Evolutionary conservation across 768 basidiomycete genomes (phyloP), one percentile per base, ranked within the genome.

Genomic region (Boletellus ananiceps): DNA sequence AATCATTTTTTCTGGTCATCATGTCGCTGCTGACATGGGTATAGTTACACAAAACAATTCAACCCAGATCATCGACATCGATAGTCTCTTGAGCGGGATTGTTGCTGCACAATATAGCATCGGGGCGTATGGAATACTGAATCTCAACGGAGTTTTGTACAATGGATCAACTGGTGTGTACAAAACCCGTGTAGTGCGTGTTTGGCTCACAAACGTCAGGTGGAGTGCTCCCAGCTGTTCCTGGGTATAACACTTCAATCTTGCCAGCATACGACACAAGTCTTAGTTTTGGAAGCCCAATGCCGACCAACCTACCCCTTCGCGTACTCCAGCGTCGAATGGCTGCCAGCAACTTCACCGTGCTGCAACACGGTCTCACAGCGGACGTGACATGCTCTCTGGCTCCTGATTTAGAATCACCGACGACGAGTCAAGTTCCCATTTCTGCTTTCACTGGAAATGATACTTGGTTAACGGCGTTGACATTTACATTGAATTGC

Each of bases 51-150:
- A 25, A 15, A 40, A 35, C 11, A 39, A 44, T 29, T 42, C 52
- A 5, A 21, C 52, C 11, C 40, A 54, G 16, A 36, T 54, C 9
- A 46, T 50, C n/a, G 52, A 48, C 27, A 32, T 44, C 3, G 49
- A 40, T 16, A 42, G 46, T 18, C 25, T 50, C 16, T 19, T 50
- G 11, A 56, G 55, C 37, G 47, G 55, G 7, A 45, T 57, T 29
- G n/a, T 45, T 35, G 32, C 52, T 4, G 49, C 55, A 13, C 48
- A 44, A 31, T 35, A 14, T 25, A 29, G 21, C 27, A 43, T 45
- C n/a, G 49, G 52, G 12, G 14, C 44, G 6, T 36, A 11, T 0
- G 49, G 41, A 18, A 23, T 27, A 16, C 15, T 49, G 12, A 37
- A 29, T 27, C 47, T 49, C 18, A 50, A 54, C 19, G 42, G 41